Evolutionary conservation across 805 yeast genomes (phyloP), one percentile per base, ranked within the genome.

Genomic region (Lachancea quebecensis): DNA sequence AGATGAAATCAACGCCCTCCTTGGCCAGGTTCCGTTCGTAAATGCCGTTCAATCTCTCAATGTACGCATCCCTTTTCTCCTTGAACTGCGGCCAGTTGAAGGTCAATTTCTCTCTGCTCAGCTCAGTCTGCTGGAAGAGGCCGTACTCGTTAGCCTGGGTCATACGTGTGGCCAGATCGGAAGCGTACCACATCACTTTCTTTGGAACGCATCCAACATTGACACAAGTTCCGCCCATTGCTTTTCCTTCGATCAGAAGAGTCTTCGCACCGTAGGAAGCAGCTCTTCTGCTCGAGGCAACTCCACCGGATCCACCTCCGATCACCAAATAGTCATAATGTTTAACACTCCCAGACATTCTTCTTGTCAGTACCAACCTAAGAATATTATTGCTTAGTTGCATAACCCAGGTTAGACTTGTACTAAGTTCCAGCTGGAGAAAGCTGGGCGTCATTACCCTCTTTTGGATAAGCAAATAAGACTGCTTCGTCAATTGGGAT

Each of bases 231-330:
- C 99, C 99, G 48, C 99, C 99, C 68, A 93, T 75, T 52, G 73
- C 82, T 43, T 79, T 78, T 35, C 86, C 79, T 67, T 93, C 99
- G 44, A 93, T 74, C 16, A 93, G 60, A 43, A 90, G 71, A 1
- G 93, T 82, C 55, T 88, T 87, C 21, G 95, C 95, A 21, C 99
- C 99, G 56, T 90, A 79, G 29, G 79, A 75, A 32, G 98, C 96
- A 10, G 99, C 98, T 58, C 98, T 80, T 67, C 99, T 81, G 12
- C 97, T 95, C 16, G 95, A 82, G n/a, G 99, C 96, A 38, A 93
- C 97, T 55, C 99, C 99, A 39, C 98, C 99, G 32, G 96, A 88
- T 11, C 99, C 99, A 47, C 99, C 99, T 42, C 99, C 99, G 54
- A 93, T 93, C 47, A 93, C 99, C 42, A 93, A 71, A 64, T 86